Evolutionary conservation across 257 asterid species (phyloP), one percentile per base, ranked within the genome.

Genomic region (Buddleja alternifolia): DNA sequence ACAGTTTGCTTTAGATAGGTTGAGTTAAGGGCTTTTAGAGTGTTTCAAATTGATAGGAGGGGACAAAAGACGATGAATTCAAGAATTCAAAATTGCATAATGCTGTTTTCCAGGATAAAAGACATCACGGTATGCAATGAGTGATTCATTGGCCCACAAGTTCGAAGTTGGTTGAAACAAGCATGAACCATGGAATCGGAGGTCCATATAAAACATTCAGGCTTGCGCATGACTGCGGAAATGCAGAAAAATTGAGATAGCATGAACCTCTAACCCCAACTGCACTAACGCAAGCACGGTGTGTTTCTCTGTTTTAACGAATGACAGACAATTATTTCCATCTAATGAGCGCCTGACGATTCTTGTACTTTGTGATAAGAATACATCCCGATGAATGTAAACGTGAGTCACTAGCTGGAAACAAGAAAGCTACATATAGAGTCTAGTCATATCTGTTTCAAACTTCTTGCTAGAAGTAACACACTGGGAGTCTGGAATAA

Each of bases 401-500:
- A 44, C 14, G n/a, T 45, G 45, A 47, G 57, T 46, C 60, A 11
- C 50, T 8, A 53, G 54, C 42, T 67, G 62, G 37, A n/a, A 65
- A 76, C 12, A 23, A 25, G 70, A 65, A 60, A 63, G 62, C 21
- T 65, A 4, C 42, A 56, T 15, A 17, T 2, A 17, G 34, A 58
- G 21, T 50, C 67, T 42, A 25, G 40, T 53, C 61, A 54, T 16
- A 58, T 37, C 48, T 40, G 19, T 54, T 63, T 19, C 51, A 29
- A 12, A 29, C 2, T 57, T 72, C 59, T 29, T 11, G 47, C 41
- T 42, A 21, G 29, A 59, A 41, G 41, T 50, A 48, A 66, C 50
- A 64, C 55, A 55, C n/a, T n/a, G n/a, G n/a, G n/a, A n/a, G n/a
- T 42, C 45, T 39, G 44, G 63, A 52, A 65, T 56, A 70, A 52